Evolutionary conservation across 495 filamentous ascomycete genomes (phyloP).

Genomic region (Talaromyces ruber): DNA sequence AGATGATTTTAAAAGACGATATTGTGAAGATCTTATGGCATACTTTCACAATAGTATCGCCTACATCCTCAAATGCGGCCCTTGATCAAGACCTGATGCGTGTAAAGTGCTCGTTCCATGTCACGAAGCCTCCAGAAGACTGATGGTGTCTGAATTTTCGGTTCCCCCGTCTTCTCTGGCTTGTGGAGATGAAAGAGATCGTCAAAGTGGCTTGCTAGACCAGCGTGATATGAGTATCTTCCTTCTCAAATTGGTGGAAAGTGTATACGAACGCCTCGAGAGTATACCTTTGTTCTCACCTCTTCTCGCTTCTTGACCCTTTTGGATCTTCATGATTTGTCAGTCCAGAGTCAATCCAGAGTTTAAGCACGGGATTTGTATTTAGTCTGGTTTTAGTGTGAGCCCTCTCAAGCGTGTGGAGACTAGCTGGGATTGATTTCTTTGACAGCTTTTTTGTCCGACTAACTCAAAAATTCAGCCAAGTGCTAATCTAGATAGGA

Average conservation of each 20-base stretch:
- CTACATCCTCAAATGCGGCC: not conserved
- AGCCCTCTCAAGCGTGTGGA: not conserved
- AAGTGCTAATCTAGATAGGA: not conserved
- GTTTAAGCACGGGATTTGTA: not conserved
- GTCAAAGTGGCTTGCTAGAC: not conserved
- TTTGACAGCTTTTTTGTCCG: not conserved
- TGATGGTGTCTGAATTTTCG: not conserved
- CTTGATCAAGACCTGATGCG: not conserved
- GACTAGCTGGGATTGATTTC: not conserved
- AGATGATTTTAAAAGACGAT: not conserved
- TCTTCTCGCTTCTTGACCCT: not conserved
- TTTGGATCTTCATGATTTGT: not conserved
- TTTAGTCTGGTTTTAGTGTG: not conserved
- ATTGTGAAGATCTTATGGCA: not conserved
- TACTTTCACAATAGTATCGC: not conserved
- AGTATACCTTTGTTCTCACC: not conserved
- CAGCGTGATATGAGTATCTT: not conserved
- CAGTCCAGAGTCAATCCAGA: not conserved
- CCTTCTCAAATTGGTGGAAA: not conserved
- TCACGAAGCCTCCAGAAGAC: not conserved
- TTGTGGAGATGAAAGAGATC: not conserved
- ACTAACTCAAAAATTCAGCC: not conserved
- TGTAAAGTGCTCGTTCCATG: not conserved
- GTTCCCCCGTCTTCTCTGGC: not conserved
- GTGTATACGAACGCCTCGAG: not conserved